These are phyloP conservation scores for Blastosporella zonata DNA, from an alignment of 1,284 basidiomycete genomes.

Conservation along the genomic window DNA sequence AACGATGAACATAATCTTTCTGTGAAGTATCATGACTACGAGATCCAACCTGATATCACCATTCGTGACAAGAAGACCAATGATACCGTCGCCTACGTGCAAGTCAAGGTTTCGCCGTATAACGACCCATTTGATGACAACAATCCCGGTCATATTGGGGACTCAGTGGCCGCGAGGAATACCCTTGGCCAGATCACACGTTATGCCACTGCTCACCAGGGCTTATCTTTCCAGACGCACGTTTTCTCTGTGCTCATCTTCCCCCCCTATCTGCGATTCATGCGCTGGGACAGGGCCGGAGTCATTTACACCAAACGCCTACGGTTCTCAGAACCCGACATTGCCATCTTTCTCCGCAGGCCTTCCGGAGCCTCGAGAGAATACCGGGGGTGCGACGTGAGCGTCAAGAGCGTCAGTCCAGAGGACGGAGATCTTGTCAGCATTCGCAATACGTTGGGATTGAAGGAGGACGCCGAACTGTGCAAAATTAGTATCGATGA, in stretches of 20 bases:
- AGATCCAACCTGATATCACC: neutral
- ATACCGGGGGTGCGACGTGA: neutral
- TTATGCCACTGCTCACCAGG: too few relatives aligned
- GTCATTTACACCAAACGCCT: neutral
- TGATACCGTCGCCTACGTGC: neutral
- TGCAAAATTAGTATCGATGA: neutral
- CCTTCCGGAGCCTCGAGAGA: neutral
- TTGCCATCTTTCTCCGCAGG: neutral
- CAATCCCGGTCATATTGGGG: too few relatives aligned
- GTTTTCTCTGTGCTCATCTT: slow-evolving; percentile 1
- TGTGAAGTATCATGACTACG: neutral
- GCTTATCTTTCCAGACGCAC: neutral
- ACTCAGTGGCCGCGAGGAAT: neutral
- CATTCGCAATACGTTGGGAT: too few relatives aligned
- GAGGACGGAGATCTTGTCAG: too few relatives aligned
- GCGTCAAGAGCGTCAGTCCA: neutral
- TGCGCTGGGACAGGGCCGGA: slow-evolving; percentile 1
- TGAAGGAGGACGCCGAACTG: too few relatives aligned
- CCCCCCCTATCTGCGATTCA: neutral
- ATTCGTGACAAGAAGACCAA: neutral
- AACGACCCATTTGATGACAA: neutral
- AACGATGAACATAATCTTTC: neutral
- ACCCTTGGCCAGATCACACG: neutral
- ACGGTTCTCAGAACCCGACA: neutral
- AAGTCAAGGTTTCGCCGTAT: neutral